Base-by-base conservation (phyloP, 257 asterid species). In the Solanum tarijense region DNA sequence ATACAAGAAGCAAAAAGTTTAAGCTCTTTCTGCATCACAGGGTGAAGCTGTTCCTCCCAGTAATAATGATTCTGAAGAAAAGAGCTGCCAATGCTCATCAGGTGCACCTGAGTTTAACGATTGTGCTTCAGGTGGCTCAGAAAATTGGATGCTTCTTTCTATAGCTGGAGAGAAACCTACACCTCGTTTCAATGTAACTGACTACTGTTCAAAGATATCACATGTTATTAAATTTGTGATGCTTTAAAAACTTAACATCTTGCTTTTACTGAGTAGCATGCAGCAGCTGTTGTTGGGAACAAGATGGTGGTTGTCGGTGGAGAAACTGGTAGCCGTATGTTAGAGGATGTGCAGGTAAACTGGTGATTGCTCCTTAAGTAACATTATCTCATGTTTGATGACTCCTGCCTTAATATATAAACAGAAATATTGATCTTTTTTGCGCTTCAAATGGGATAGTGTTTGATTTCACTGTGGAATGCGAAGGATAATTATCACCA, bases 241-340 rank as follows among this genome's bases (percentile, higher is more conserved):
- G 85, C 85, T 18, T 81, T 82, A 48, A 65, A 73, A 88, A 72
- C 82, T 73, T 23, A 78, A 65, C 60, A 58, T 84, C 82, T 84
- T 60, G 89, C 88, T 21, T 87, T 34, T 89, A 86, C 66, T 91
- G 88, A 89, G 89, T 89, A 97, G 99, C 99, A 97, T 91, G 98
- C 95, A 5, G 99, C 99, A n/a, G 97, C 99, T 5, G 99, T 97
- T 46, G 91, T 95, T 78, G 99, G 99, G 89, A 95, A 95, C 93
- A 95, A 95, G 93, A 95, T 96, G 99, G 98, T 97, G 89, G 94
- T 97, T n/a, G 98, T 97, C 87, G 99, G 99, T 43, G 99, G 99
- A 87, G 99, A 97, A 92, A 95, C 98, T 84, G 92, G 94, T 35
- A 91, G 89, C 90, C 96, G 95, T 69, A 86, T 97, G 93, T 92